Evolutionary conservation across 768 basidiomycete genomes (phyloP).

Genomic region (Mycena galopus): DNA sequence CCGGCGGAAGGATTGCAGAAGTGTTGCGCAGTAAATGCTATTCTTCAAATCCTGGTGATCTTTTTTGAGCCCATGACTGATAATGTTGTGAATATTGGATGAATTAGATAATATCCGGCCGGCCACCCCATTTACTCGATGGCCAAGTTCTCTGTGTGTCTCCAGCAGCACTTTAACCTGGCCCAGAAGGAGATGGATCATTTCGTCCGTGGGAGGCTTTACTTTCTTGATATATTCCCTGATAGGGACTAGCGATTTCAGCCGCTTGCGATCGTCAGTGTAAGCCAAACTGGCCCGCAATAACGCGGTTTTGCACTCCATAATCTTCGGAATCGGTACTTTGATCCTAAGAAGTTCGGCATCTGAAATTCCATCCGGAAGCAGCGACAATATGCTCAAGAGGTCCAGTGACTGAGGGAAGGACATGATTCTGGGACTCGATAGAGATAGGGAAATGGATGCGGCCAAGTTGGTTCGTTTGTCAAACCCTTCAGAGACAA

Average conservation of each 20-base stretch:
- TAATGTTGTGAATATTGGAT: neutral
- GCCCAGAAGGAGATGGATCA: neutral
- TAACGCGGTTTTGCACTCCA: neutral
- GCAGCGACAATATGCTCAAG: neutral
- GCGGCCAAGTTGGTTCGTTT: neutral
- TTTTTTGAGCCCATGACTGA: neutral
- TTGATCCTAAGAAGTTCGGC: no score
- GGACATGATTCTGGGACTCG: neutral
- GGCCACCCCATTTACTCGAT: neutral
- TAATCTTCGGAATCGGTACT: neutral
- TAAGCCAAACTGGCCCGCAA: neutral
- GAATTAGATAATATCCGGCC: neutral
- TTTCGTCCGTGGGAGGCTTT: neutral
- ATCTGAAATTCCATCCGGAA: neutral
- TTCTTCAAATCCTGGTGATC: neutral
- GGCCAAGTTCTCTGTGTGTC: neutral
- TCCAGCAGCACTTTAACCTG: neutral
- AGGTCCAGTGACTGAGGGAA: neutral
- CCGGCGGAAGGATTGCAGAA: no score
- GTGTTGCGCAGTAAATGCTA: neutral
- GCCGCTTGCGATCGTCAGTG: neutral
- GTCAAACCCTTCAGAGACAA: neutral
- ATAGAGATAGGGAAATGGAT: neutral
- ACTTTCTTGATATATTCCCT: neutral
- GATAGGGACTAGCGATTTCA: neutral